Evolutionary conservation across 2,329 filamentous ascomycete species (phyloP), one percentile per base, ranked within the genome.

Genomic region (Ophiostoma sp.): DNA sequence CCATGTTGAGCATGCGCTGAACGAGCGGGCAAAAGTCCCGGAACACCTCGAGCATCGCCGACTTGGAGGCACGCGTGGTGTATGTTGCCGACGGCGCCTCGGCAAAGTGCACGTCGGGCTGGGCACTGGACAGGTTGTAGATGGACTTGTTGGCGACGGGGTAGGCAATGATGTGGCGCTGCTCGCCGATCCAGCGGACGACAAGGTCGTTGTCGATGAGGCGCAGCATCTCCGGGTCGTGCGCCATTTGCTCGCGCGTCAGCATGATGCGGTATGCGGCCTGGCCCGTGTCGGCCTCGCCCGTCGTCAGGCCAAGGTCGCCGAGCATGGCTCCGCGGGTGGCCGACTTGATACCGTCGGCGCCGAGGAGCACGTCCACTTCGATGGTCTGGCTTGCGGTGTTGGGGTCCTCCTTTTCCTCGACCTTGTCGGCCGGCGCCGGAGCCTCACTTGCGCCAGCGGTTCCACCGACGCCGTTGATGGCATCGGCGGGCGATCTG

Each of bases 231-330:
- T 91, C 89, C 0, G 89, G 84, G 74, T 93, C 90, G 31, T 85
- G 74, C 70, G 83, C 73, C 86, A 94, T 90, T 71, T 89, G 83
- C 39, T 86, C 83, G 15, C 90, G 86, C 1, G 84, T 86, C 23
- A 94, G 83, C 86, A 94, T 90, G 78, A 94, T 91, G 15, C 91
- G 86, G 80, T 94, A 94, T 2, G 90, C 90, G 0, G 91, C 91
- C 79, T 93, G 89, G 4, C 89, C 87, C 0, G 90, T 92, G 72
- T 92, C 89, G 71, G 87, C 81, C 74, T 89, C 86, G 69, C 86
- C 81, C 31, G 84, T 84, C 6, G 79, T 78, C 72, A 84, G 80
- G 62, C 83, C 82, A 1, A 87, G 79, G 60, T 81, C 79, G 48
- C 81, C 78, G 1, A 91, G 83, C 77, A 92, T 83, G 52, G 83